Evolutionary conservation across 352 stramenopile species (phyloP).

Genomic region (Globisporangium paroecandrum): DNA sequence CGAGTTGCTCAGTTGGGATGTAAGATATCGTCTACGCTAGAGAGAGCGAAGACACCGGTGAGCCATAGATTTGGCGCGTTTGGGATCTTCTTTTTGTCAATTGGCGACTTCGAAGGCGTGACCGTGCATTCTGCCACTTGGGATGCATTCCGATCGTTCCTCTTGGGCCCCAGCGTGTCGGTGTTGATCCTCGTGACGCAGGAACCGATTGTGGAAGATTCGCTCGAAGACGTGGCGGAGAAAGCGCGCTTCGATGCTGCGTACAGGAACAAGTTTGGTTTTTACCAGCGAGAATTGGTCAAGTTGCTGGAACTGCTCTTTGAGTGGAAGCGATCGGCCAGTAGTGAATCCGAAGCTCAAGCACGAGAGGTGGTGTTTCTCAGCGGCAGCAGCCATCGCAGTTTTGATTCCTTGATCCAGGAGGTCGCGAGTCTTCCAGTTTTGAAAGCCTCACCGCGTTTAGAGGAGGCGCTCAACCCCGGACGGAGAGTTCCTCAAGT

Average conservation of each 20-base stretch:
- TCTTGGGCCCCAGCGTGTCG: constrained; percentile 33
- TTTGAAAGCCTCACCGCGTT: constrained; percentile 2
- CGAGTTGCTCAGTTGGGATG: constrained; percentile 10
- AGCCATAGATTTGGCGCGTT: constrained; percentile 38
- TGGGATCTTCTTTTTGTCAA: constrained; percentile 49
- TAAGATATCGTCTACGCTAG: background rate
- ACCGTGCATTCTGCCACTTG: constrained; percentile 25
- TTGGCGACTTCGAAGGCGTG: constrained; percentile 14
- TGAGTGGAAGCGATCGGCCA: constrained; percentile 30
- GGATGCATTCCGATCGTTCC: constrained; percentile 28
- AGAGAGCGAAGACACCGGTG: constrained; percentile 25
- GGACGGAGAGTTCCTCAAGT: constrained; percentile 8
- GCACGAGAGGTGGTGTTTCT: constrained; percentile 30
- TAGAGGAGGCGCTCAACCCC: background rate
- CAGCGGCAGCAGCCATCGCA: constrained; percentile 28
- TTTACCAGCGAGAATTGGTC: constrained; percentile 38
- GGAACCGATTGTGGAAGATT: constrained; percentile 44
- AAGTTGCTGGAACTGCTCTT: constrained; percentile 37
- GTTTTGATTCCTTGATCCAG: constrained; percentile 41
- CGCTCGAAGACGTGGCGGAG: constrained; percentile 39
- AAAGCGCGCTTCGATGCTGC: constrained; percentile 31
- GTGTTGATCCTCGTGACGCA: constrained; percentile 34
- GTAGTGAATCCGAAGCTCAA: background rate
- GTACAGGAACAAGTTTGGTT: constrained; percentile 38
- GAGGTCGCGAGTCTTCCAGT: constrained; percentile 9